Conservation (phyloP, 176 grass and related monocot species). For the Carex scoparia region DNA sequence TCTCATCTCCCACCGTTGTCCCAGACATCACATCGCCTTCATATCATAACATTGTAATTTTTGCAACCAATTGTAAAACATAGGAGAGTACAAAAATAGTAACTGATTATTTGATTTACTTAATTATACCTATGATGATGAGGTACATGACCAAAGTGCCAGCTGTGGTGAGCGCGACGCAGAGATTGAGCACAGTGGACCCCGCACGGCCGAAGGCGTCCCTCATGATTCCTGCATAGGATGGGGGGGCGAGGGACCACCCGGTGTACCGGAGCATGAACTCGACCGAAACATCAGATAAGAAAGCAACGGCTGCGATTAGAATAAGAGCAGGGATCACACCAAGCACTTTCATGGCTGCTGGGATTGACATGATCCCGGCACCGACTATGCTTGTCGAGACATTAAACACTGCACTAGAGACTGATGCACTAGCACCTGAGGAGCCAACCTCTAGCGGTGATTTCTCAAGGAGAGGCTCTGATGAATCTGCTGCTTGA, state of each 20-base stretch:
- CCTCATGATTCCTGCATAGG: slow-evolving; percentile 72
- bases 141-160: slow-evolving; percentile 80
- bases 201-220: slow-evolving; percentile 57
- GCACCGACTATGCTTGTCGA: slow-evolving; percentile 87
- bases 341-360: slow-evolving; percentile 79
- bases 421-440: slow-evolving; percentile 35
- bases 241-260: slow-evolving; percentile 14
- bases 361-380: slow-evolving; percentile 95
- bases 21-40: slow-evolving; percentile 86
- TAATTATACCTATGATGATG: slow-evolving; percentile 72
- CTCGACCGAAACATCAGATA: slow-evolving; percentile 61
- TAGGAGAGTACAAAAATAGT: background rate
- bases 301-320: slow-evolving; percentile 41
- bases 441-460: background rate
- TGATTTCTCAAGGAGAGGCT: slow-evolving; percentile 49
- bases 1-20: slow-evolving; percentile 33
- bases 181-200: slow-evolving; percentile 49
- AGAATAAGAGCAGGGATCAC: slow-evolving; percentile 46
- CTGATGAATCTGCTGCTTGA: background rate
- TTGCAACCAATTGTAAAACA: background rate
- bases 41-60: background rate
- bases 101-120: background rate
- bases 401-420: slow-evolving; percentile 84
- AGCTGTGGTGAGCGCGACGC: slow-evolving; percentile 49
- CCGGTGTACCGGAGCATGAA: slow-evolving; percentile 70